phyloP scores from a whole-genome alignment of 1,284 basidiomycete species.

The Moesziomyces globuligerus region DNA sequence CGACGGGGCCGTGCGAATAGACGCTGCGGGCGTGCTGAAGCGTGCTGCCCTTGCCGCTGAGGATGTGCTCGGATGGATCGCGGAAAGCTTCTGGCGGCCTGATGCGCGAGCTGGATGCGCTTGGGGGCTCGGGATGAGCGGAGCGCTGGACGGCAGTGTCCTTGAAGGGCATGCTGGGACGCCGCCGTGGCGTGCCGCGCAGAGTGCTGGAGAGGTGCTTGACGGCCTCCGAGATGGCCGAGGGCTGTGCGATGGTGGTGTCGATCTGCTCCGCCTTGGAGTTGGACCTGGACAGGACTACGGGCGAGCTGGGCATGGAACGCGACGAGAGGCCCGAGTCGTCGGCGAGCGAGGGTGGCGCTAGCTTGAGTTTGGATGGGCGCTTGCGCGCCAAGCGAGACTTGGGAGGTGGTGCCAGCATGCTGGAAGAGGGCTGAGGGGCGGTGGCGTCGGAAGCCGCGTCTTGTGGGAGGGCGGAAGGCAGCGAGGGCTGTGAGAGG shows the following conservation, averaged over 20 bases:
- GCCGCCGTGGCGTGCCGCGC: constrained; percentile 55
- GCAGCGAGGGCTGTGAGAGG: constrained; percentile 23
- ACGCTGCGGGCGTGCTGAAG: constrained; percentile 60
- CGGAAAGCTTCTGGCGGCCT: constrained; percentile 53
- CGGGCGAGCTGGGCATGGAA: constrained; percentile 49
- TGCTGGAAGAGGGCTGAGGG: constrained; percentile 18
- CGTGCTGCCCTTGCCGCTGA: constrained; percentile 60
- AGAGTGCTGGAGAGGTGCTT: constrained; percentile 58
- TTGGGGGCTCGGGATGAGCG: constrained; percentile 20
- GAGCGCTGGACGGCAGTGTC: constrained; percentile 2
- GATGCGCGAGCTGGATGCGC: constrained; percentile 30
- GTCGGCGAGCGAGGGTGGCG: constrained; percentile 21
- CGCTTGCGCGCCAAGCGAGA: constrained; percentile 35
- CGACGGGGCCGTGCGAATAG: constrained; percentile 85
- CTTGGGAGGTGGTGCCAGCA: constrained; percentile 9
- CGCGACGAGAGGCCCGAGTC: constrained; percentile 37
- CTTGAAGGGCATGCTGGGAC: constrained; percentile 60
- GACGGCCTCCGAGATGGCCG: constrained; percentile 37
- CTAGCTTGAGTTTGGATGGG: constrained; percentile 42
- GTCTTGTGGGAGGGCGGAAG: constrained; percentile 8
- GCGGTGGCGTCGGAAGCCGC: constrained; percentile 5
- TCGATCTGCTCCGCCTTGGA: constrained; percentile 21
- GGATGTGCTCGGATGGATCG: constrained; percentile 61
- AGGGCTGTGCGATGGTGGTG: background rate
- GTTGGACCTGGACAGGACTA: constrained; percentile 16